Conservation (phyloP, 495 filamentous ascomycete species). For the Xylaria longipes region DNA sequence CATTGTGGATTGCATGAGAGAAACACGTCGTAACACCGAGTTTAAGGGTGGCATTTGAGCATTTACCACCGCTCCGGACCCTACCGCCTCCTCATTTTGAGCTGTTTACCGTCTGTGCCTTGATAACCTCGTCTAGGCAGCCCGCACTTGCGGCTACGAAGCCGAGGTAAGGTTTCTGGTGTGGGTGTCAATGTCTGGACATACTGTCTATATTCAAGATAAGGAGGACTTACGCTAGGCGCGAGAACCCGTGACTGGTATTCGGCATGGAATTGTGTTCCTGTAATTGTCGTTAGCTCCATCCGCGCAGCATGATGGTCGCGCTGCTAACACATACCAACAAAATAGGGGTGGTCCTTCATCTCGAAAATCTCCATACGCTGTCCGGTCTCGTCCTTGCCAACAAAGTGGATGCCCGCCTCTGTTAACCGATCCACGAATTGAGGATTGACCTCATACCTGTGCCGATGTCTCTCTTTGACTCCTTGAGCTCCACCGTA, state of each 20-base stretch:
- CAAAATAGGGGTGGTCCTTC: slow-evolving; percentile 87
- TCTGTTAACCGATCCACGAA: slow-evolving; percentile 64
- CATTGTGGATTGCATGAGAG: neutral
- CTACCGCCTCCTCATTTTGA: slow-evolving; percentile 18
- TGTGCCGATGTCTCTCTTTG: slow-evolving; percentile 73
- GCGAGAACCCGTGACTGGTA: slow-evolving; percentile 68
- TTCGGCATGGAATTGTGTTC: slow-evolving; percentile 87
- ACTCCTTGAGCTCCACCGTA: slow-evolving; percentile 67
- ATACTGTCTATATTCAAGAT: neutral
- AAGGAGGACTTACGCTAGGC: slow-evolving; percentile 15
- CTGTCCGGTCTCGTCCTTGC: slow-evolving; percentile 81
- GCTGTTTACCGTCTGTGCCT: slow-evolving; percentile 22
- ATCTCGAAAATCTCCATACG: slow-evolving; percentile 94
- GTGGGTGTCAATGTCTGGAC: neutral
- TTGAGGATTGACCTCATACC: slow-evolving; percentile 78
- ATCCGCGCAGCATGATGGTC: slow-evolving; percentile 28
- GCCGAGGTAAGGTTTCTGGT: slow-evolving; percentile 68
- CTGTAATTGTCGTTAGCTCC: slow-evolving; percentile 21
- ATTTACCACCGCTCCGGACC: neutral
- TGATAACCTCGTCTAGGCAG: slow-evolving; percentile 56
- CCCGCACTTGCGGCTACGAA: slow-evolving; percentile 81
- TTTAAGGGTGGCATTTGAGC: neutral
- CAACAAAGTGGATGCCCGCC: slow-evolving; percentile 68
- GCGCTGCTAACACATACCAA: slow-evolving; percentile 55
- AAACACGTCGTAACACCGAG: neutral